Base-by-base conservation (phyloP, 1,284 basidiomycete species). In the Cutaneotrichosporon mucoides region DNA sequence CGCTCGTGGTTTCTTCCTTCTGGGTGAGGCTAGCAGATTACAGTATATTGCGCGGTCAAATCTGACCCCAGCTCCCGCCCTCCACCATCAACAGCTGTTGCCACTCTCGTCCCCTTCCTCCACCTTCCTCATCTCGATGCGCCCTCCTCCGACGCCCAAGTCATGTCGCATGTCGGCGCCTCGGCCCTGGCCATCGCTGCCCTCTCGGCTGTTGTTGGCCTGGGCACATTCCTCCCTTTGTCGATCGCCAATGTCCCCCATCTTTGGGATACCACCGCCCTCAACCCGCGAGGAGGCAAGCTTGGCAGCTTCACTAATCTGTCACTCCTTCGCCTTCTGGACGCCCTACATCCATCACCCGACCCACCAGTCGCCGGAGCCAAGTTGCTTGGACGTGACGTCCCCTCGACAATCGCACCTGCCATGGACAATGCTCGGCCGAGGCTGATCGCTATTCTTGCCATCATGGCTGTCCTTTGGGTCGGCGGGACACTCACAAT, bases 221-320 rank as follows among this genome's bases (percentile, higher is more conserved):
- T 90, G 6, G 84, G 74, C 10, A 86, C 83, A 7, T 84, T 84
- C 13, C 80, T 91, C 11, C 88, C 89, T 2, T 72, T 90, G 12
- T 89, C 89, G 70, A 78, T 88, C 61, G 82, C 87, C 50, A 78
- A 81, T 24, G 85, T 81, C 0, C 87, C 88, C 1, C 90, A 88
- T 74, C 76, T 89, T 37, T 83, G 82, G 3, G 68, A 84, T n/a
- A 82, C 83, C 1, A 78, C 81, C 5, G 73, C 79, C 0, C 66
- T 77, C 0, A 78, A 83, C 8, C 65, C 68, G 6, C 85, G 82
- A 59, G 81, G 81, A 33, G 88, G 89, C 2, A 80, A 81, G 4
- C 85, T 84, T 59, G 88, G 87, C 2, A 83, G 83, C 0, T 77
- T 90, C 13, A 84, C 88, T 57, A 88, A 91, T 68, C 82, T 91